Evolutionary conservation across 1,284 basidiomycete species (phyloP).

Genomic region (Amylostereum areolatum): DNA sequence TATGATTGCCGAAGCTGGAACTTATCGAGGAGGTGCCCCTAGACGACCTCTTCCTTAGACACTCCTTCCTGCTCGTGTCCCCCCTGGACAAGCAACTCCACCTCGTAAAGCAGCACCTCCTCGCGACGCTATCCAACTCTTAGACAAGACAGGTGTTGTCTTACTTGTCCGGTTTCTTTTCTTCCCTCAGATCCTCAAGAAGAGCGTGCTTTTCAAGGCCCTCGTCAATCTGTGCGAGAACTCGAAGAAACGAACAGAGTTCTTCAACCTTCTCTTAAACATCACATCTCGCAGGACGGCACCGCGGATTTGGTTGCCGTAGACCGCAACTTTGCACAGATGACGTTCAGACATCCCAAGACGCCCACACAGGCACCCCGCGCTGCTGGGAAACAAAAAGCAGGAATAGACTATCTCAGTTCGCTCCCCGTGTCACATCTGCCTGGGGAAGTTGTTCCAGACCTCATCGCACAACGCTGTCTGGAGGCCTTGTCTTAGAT

Average conservation of each 20-base stretch:
- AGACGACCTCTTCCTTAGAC: too few species aligned
- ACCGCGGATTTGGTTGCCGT: slow-evolving; percentile 88
- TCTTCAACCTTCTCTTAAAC: slow-evolving; percentile 90
- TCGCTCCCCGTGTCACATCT: slow-evolving; percentile 53
- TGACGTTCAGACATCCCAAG: slow-evolving; percentile 75
- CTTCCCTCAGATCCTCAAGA: slow-evolving; percentile 90
- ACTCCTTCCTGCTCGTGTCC: too few species aligned
- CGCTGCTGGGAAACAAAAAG: slow-evolving; percentile 64
- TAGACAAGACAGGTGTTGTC: slow-evolving; percentile 89
- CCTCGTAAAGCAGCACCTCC: slow-evolving; percentile 46
- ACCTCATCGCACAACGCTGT: slow-evolving; percentile 88
- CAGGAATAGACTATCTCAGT: slow-evolving; percentile 44
- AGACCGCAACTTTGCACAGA: slow-evolving; percentile 90
- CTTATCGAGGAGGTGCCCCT: slow-evolving; percentile 48
- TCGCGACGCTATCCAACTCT: slow-evolving; percentile 89
- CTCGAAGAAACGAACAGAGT: slow-evolving; percentile 82
- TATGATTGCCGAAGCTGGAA: slow-evolving; percentile 77
- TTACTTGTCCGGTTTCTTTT: slow-evolving; percentile 91
- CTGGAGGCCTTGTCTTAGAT: slow-evolving; percentile 86
- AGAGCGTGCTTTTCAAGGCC: slow-evolving; percentile 83
- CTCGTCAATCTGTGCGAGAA: slow-evolving; percentile 97
- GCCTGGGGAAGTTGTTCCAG: slow-evolving; percentile 81
- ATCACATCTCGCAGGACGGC: slow-evolving; percentile 95
- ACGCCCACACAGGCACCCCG: slow-evolving; percentile 54
- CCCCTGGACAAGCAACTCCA: too few species aligned